These are phyloP conservation scores for Starmerella sirachaensis DNA, from an alignment of 805 yeast genomes.

Conservation along the genomic window DNA sequence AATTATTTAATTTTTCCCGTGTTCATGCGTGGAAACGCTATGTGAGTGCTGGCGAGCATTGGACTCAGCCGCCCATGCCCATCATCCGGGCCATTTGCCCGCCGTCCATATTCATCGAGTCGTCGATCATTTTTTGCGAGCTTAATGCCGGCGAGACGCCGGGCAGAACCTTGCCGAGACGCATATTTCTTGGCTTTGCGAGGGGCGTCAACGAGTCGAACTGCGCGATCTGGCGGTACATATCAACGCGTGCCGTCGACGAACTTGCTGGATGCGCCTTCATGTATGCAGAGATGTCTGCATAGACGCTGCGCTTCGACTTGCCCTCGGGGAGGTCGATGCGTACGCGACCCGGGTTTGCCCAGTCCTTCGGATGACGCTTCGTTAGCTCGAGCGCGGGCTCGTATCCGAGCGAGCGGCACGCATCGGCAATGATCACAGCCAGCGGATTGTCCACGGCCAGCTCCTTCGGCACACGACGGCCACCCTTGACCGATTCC, in stretches of 20 bases:
- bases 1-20: too few relatives aligned
- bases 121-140: slow-evolving; percentile 69
- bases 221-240: slow-evolving; percentile 21
- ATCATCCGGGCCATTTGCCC: slow-evolving; percentile 17
- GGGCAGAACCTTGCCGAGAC: slow-evolving; percentile 82
- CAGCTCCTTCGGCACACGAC: slow-evolving; percentile 55
- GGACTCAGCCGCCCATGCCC: slow-evolving; percentile 12
- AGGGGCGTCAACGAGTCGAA: slow-evolving; percentile 34
- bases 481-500: slow-evolving; percentile 66
- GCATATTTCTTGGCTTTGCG: slow-evolving; percentile 76
- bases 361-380: slow-evolving; percentile 91
- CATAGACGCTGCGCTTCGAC: slow-evolving; percentile 52
- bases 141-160: slow-evolving; percentile 65
- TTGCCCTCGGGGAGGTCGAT: slow-evolving; percentile 42
- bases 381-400: slow-evolving; percentile 48
- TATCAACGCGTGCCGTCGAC: slow-evolving; percentile 34
- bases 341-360: slow-evolving; percentile 93
- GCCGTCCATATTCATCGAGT: slow-evolving; percentile 15
- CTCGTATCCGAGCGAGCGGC: slow-evolving; percentile 30
- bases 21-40: background rate
- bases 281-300: slow-evolving; percentile 49
- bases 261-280: slow-evolving; percentile 58
- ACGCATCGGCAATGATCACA: slow-evolving; percentile 65
- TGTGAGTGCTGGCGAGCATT: background rate
- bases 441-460: slow-evolving; percentile 87